Base-by-base conservation (phyloP, 768 basidiomycete species). In the Boletus tomentosulus region DNA sequence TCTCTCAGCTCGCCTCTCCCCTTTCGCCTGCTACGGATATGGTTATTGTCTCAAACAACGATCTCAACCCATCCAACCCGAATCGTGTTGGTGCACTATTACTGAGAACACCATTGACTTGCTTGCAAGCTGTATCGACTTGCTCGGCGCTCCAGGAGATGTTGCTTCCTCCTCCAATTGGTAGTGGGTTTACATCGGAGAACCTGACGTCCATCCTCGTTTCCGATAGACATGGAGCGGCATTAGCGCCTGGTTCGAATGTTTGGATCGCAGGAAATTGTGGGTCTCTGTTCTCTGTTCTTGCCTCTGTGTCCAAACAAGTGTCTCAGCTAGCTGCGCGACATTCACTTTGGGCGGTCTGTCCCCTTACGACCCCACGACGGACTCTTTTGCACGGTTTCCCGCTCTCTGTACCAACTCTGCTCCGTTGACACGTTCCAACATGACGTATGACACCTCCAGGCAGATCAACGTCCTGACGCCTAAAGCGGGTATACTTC, bases 381-480 rank as follows among this genome's bases (percentile, higher is more conserved):
- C 15, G 2, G 38, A 51, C 33, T 45, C 35, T 10, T 41, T 39
- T 15, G 25, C 34, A 7, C 37, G 31, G 10, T 54, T 61, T 12
- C 55, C 57, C 3, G 53, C 50, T 3, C 57, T 65, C 13, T 64
- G 59, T 42, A 57, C 56, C 16, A 65, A 67, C 28, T 59, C 65
- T 15, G 59, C 55, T 28, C 59, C 55, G 0, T 35, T 66, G 39
- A 54, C 57, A n/a, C 59, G 55, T 46, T 60, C 59, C n/a, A 63
- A 66, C n/a, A 52, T 57, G 34, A 54, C 58, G 5, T 49, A 55
- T 19, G 61, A 66, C 24, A 59, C 33, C 10, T 34, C 57, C 13
- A 43, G 50, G 37, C 59, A 63, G 37, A 58, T 55, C 22, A 50
- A 58, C 1, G 49, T 61, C 13, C 45, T 30, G 2, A 61, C 64